Conservation (phyloP, 2,329 filamentous ascomycete species). For the Neocucurbitaria cava region DNA sequence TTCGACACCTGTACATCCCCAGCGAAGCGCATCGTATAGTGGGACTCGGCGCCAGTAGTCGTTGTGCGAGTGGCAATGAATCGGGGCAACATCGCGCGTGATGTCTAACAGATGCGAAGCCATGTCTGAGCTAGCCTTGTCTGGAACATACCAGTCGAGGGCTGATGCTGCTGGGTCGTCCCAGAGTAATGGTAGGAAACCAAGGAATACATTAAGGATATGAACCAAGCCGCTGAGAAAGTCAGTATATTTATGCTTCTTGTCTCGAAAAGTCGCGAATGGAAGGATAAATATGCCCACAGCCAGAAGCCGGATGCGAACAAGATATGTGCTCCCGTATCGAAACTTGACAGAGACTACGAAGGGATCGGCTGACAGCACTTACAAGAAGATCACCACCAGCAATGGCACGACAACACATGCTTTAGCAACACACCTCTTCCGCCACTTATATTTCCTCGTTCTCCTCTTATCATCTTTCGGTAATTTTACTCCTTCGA, state of each 20-base stretch:
- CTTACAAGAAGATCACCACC: conserved; percentile 45
- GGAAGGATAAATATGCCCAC: neutral
- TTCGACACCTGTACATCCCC: conserved; percentile 63
- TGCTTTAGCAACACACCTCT: conserved; percentile 22
- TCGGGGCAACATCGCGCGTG: conserved; percentile 58
- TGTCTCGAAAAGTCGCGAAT: neutral
- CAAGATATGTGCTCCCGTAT: conserved; percentile 5
- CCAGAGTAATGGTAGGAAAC: conserved; percentile 46
- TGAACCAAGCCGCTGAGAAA: conserved; percentile 51
- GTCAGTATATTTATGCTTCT: conserved; percentile 16
- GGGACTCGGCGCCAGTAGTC: conserved; percentile 65
- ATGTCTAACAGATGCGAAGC: conserved; percentile 54
- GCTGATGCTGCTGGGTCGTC: conserved; percentile 43
- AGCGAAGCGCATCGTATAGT: conserved; percentile 62
- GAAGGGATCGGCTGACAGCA: conserved; percentile 9
- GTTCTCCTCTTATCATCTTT: conserved; percentile 28
- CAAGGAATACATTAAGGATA: conserved; percentile 48
- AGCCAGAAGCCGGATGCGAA: conserved; percentile 1
- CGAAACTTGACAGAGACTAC: conserved; percentile 20
- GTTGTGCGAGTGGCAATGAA: conserved; percentile 64
- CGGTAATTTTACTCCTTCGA: conserved; percentile 17
- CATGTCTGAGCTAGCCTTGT: conserved; percentile 43
- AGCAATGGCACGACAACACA: conserved; percentile 28
- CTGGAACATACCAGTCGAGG: conserved; percentile 52
- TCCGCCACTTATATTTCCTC: conserved; percentile 24